Percentiles rank a stretch among this genome's conserved stretches.
These are phyloP conservation scores for Hymenoscyphus occultus DNA, from an alignment of 2,329 filamentous ascomycete species.

Conservation along the genomic window DNA sequence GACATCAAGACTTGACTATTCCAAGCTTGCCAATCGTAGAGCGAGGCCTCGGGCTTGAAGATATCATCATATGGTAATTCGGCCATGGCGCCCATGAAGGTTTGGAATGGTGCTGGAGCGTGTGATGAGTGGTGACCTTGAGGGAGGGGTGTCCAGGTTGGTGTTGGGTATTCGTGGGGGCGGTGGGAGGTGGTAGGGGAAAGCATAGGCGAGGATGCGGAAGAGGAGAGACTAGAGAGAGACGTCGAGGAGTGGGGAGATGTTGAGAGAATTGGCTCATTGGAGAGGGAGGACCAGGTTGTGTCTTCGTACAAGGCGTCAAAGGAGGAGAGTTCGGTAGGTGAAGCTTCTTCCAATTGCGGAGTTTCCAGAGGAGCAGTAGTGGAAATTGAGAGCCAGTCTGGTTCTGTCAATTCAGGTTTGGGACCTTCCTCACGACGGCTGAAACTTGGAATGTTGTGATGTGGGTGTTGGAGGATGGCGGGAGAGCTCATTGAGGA, in stretches of 20 bases:
- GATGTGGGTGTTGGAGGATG: conserved; percentile 22
- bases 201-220: conserved; percentile 5
- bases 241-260: conserved; percentile 24
- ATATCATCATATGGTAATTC: conserved; percentile 36
- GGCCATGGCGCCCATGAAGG: conserved; percentile 35
- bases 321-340: conserved; percentile 25
- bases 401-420: conserved; percentile 11
- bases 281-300: conserved; percentile 27
- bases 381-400: conserved; percentile 10
- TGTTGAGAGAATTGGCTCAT: conserved; percentile 11
- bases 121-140: neutral
- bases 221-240: conserved; percentile 19
- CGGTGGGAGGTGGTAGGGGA: conserved; percentile 5
- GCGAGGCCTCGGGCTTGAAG: conserved; percentile 31
- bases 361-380: neutral
- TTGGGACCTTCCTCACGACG: conserved; percentile 6
- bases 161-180: conserved; percentile 28
- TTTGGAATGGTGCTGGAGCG: conserved; percentile 33
- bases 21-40: conserved; percentile 36
- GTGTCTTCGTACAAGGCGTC: conserved; percentile 34
- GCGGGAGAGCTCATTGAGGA: conserved; percentile 28
- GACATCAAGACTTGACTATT: conserved; percentile 32
- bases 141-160: conserved; percentile 24
- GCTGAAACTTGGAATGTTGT: conserved; percentile 1
- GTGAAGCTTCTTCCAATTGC: conserved; percentile 7